Base-by-base conservation (phyloP, 768 basidiomycete species). In the Leccinum uliginosum region DNA sequence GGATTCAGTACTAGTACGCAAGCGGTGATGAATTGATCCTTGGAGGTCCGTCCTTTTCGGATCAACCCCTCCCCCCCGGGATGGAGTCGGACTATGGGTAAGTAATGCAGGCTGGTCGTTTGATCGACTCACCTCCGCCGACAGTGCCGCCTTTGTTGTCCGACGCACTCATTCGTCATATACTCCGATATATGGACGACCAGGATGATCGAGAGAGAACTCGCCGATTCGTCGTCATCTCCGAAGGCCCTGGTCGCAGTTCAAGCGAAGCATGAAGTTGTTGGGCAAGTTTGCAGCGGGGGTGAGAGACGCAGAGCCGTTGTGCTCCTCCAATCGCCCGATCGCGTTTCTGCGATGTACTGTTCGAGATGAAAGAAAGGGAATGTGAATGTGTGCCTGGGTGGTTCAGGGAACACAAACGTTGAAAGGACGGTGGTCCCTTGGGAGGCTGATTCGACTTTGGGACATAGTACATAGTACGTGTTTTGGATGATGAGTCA, bases 31-130 rank as follows among this genome's bases (percentile, higher is more conserved):
- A 35, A 4, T 61, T 86, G 15, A 67, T 86, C 0, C 64, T 89
- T 2, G 86, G 87, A 67, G 87, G 87, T 85, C 59, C 53, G 76
- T 56, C 34, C 34, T 6, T 15, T 17, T 24, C 23, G 27, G 19
- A 3, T 1, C 21, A 7, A 43, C 1, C 4, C n/a, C n/a, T n/a
- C n/a, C n/a, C n/a, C n/a, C n/a, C n/a, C n/a, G n/a, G n/a, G n/a
- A n/a, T n/a, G n/a, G 17, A 23, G 19, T 51, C 43, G 57, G 7
- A 55, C 32, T 1, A 24, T 10, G 10, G 4, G 32, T 4, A 4
- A n/a, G n/a, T n/a, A n/a, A n/a, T 27, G 1, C 53, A 89, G 88
- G 88, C 0, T 91, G 87, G 87, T 91, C 88, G 3, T 87, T 91
- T 59, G 88, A 83, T 91, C 62, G 89, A 90, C 65, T 76, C 85